Evolutionary conservation across 2,329 filamentous ascomycete genomes (phyloP).

Genomic region (Talaromyces marneffei): DNA sequence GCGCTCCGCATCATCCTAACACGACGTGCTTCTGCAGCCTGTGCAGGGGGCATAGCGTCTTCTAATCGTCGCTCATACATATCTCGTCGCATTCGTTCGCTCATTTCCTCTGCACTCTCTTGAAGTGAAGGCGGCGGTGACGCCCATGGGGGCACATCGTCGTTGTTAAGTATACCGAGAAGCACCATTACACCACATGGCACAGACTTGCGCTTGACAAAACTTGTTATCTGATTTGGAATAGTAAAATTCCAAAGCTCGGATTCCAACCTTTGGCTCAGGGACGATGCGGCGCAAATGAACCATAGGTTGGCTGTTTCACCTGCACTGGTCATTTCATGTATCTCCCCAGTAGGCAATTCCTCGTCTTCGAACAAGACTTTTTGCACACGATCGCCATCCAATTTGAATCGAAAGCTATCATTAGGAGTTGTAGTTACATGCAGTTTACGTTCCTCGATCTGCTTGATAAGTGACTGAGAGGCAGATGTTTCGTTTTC

Average conservation of each 20-base stretch:
- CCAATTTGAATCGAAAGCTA: slow-evolving; percentile 24
- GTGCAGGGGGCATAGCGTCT: slow-evolving; percentile 23
- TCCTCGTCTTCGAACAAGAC: slow-evolving; percentile 23
- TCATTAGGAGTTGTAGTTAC: slow-evolving; percentile 15
- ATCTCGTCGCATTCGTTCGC: slow-evolving; percentile 18
- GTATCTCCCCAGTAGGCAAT: slow-evolving; percentile 19
- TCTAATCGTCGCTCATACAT: slow-evolving; percentile 19
- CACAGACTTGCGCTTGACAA: slow-evolving; percentile 22
- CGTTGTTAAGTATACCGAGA: slow-evolving; percentile 21
- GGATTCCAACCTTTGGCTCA: slow-evolving; percentile 17
- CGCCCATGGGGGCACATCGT: slow-evolving; percentile 24
- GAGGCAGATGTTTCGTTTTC: neutral
- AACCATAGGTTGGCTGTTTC: slow-evolving; percentile 24
- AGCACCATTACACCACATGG: slow-evolving; percentile 27
- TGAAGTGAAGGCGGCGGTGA: slow-evolving; percentile 13
- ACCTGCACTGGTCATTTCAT: slow-evolving; percentile 12
- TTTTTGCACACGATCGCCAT: slow-evolving; percentile 20
- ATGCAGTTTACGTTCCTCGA: neutral
- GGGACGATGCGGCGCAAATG: slow-evolving; percentile 21
- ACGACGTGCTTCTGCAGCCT: slow-evolving; percentile 21
- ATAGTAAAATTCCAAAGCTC: slow-evolving; percentile 23
- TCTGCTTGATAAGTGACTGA: neutral
- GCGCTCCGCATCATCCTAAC: slow-evolving; percentile 17
- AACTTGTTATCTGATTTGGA: slow-evolving; percentile 19
- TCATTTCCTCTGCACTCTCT: slow-evolving; percentile 14